These are phyloP conservation scores for Fraxinus dipetala DNA, from an alignment of 305 asterid genomes.

Conservation along the genomic window DNA sequence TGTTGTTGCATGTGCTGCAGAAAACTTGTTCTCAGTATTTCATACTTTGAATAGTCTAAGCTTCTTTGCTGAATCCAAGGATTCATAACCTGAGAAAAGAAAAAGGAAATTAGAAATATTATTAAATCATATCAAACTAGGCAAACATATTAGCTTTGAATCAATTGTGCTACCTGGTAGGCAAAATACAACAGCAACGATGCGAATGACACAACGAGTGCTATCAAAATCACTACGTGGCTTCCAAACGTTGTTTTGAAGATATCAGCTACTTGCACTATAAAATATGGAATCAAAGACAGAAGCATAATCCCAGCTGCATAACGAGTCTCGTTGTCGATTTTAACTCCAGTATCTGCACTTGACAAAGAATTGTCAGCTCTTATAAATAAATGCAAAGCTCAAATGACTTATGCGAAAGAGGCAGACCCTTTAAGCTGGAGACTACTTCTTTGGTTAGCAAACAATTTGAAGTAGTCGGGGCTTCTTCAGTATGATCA, in stretches of 20 bases:
- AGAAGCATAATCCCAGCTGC: slow-evolving; percentile 51
- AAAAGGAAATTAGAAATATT: neutral
- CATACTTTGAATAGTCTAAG: slow-evolving; percentile 45
- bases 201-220: slow-evolving; percentile 33
- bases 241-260: slow-evolving; percentile 17
- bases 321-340: slow-evolving; percentile 36
- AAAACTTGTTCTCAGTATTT: slow-evolving; percentile 34
- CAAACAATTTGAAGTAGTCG: slow-evolving; percentile 17
- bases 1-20: slow-evolving; percentile 38
- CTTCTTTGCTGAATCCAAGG: slow-evolving; percentile 60
- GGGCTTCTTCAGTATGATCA: slow-evolving; percentile 11
- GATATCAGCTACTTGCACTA: slow-evolving; percentile 27
- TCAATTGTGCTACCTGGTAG: slow-evolving; percentile 34
- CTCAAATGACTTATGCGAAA: neutral
- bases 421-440: slow-evolving; percentile 33
- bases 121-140: neutral
- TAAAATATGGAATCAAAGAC: slow-evolving; percentile 39
- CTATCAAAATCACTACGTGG: slow-evolving; percentile 28
- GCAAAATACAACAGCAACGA: slow-evolving; percentile 38
- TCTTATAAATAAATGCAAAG: neutral
- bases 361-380: neutral
- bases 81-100: slow-evolving; percentile 37
- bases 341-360: slow-evolving; percentile 28
- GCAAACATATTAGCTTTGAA: neutral
- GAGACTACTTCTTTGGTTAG: slow-evolving; percentile 25